Base-by-base conservation (phyloP, 495 filamentous ascomycete species). In the Cercophora scortea region DNA sequence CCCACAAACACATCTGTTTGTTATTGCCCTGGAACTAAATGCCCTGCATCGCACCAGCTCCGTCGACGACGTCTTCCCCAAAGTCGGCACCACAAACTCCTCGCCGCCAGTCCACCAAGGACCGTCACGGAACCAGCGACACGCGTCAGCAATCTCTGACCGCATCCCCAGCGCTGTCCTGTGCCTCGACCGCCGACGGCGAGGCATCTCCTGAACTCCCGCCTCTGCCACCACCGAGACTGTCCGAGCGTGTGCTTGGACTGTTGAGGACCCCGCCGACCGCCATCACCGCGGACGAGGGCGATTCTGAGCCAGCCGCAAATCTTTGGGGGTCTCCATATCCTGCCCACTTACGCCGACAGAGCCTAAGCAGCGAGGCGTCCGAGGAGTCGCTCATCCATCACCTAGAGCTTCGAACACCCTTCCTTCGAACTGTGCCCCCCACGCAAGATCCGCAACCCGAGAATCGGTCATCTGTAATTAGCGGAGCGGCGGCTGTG, bases 261-360 rank as follows among this genome's bases (percentile, higher is more conserved):
- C 58, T 74, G 55, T 61, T 78, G 63, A 72, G 70, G 60, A 78
- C 78, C 8, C 76, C 77, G 17, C 71, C 77, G n/a, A 56, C 61
- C 45, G 65, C 42, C 33, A 47, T 59, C 47, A 61, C 55, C 34
- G 52, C 56, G 34, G 52, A 59, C 32, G 65, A 68, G 57, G 62
- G 51, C 13, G 57, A 53, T 45, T 38, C 55, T 12, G 56, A 61
- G 54, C 83, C 82, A 67, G 84, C 81, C 54, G 83, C 82, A 33
- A 82, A 82, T 18, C 81, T 78, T 59, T 88, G 85, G 85, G 86
- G 86, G 10, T 89, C 86, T 11, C 85, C 86, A 50, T 88, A 88
- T 69, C 81, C 78, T 36, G 70, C 73, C 47, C 75, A 69, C 19
- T 68, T 72, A 62, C 80, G 67, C 60, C 70, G 61, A 62, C 67